Conservation (phyloP, 441 rosid genomes). For the Iberis amara region DNA sequence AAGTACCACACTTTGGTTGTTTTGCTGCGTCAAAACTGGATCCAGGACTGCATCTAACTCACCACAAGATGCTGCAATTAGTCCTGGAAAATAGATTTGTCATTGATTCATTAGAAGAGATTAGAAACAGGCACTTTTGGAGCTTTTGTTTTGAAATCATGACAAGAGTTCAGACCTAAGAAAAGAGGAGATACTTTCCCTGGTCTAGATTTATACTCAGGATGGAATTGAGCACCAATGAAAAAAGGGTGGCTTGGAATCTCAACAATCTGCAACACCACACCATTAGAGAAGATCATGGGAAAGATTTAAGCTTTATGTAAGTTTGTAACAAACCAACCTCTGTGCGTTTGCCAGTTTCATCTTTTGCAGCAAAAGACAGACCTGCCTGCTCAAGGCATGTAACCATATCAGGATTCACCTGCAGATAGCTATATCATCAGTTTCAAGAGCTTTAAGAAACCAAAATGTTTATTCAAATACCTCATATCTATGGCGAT, state of each 20-base stretch:
- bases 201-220: constrained; percentile 92
- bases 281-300: not conserved
- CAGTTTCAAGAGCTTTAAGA: not conserved
- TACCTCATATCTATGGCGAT: constrained; percentile 72
- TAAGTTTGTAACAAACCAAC: constrained; percentile 18
- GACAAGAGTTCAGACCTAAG: constrained; percentile 40
- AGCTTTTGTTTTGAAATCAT: not conserved
- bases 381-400: constrained; percentile 53
- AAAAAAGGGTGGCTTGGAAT: constrained; percentile 77
- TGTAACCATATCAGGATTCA: constrained; percentile 59
- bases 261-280: constrained; percentile 58
- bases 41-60: constrained; percentile 44
- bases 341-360: constrained; percentile 68
- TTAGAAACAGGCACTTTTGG: not conserved
- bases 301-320: not conserved
- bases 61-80: constrained; percentile 72
- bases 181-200: constrained; percentile 84
- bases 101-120: not conserved
- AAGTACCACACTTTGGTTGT: constrained; percentile 19
- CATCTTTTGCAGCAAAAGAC: constrained; percentile 62
- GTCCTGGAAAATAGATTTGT: constrained; percentile 39
- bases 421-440: constrained; percentile 31
- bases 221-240: constrained; percentile 90
- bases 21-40: constrained; percentile 13
- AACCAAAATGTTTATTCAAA: not conserved